phyloP scores from a whole-genome alignment of 2,329 filamentous ascomycete species.

The Colletotrichum sp. region DNA sequence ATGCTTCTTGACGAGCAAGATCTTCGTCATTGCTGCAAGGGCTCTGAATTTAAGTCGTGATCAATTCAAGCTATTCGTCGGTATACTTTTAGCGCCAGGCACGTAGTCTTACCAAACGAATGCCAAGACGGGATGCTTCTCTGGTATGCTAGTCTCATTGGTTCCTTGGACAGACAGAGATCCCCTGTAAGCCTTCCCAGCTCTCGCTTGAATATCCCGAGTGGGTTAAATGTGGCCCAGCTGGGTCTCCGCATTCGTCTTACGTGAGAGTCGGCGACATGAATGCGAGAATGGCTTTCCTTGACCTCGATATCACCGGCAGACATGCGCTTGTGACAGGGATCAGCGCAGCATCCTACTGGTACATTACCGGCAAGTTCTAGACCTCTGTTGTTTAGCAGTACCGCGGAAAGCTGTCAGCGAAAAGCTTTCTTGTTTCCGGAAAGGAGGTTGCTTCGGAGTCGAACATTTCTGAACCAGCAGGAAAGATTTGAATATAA shows the following conservation, averaged over 20 bases:
- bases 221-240: not conserved
- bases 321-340: not conserved
- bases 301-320: not conserved
- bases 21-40: not conserved
- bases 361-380: not conserved
- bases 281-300: not conserved
- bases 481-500: no score
- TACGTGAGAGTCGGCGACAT: not conserved
- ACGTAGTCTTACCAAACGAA: not conserved
- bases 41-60: not conserved
- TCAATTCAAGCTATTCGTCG: not conserved
- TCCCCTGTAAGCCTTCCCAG: not conserved
- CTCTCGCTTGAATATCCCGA: not conserved
- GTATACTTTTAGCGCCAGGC: not conserved
- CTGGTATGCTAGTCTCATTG: not conserved
- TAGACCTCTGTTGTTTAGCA: accelerated
- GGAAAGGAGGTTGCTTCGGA: no score
- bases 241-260: not conserved
- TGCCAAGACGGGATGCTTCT: not conserved
- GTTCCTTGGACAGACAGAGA: not conserved
- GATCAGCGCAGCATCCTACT: not conserved
- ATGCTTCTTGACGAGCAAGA: accelerated
- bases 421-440: accelerated
- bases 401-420: accelerated
- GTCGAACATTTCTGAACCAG: no score